These are phyloP conservation scores for Cryptosporidium andersoni DNA, from an alignment of 169 alveolate genomes.

Conservation along the genomic window DNA sequence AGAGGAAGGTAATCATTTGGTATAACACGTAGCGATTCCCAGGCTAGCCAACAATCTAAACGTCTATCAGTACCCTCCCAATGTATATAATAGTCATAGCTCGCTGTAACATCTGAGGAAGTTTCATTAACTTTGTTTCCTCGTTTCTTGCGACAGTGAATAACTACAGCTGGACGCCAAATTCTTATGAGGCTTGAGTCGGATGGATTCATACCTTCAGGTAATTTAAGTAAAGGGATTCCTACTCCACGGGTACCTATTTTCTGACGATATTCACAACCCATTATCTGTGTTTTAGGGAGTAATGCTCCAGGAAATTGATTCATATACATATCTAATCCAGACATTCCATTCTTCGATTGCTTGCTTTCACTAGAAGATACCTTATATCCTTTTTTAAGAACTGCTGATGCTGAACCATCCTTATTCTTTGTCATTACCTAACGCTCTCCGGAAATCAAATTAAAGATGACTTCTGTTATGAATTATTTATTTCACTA, in stretches of 20 bases:
- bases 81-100: slow-evolving; percentile 88
- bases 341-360: slow-evolving; percentile 39
- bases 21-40: slow-evolving; percentile 79
- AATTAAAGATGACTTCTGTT: no score
- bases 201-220: slow-evolving; percentile 47
- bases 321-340: slow-evolving; percentile 40
- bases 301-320: slow-evolving; percentile 59
- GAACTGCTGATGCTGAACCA: slow-evolving; percentile 31
- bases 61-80: slow-evolving; percentile 88
- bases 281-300: slow-evolving; percentile 68
- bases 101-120: slow-evolving; percentile 21
- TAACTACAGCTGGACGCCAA: slow-evolving; percentile 63
- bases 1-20: slow-evolving; percentile 64
- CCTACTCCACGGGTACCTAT: slow-evolving; percentile 11
- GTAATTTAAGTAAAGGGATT: slow-evolving; percentile 13
- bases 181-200: slow-evolving; percentile 21
- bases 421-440: slow-evolving; percentile 54
- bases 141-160: slow-evolving; percentile 53
- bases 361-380: slow-evolving; percentile 34
- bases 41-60: slow-evolving; percentile 87
- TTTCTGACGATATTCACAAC: slow-evolving; percentile 59
- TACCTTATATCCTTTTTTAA: slow-evolving; percentile 58
- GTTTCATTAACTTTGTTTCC: slow-evolving; percentile 28
- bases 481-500: no score
- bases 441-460: neutral